phyloP scores from a whole-genome alignment of 2,329 filamentous ascomycete genomes.

The Pleurostoma richardsiae region DNA sequence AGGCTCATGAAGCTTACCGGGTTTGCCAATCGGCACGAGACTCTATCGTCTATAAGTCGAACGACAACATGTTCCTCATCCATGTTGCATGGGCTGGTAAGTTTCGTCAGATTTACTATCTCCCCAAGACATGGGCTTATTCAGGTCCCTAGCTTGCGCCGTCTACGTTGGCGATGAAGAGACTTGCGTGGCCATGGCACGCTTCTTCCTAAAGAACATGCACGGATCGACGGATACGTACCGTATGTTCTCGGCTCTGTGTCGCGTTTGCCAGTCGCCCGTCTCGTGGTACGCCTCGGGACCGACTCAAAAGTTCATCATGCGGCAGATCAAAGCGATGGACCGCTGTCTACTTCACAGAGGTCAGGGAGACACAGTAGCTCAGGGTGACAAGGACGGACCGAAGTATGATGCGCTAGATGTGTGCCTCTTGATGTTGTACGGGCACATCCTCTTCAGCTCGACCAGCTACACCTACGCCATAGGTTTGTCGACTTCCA shows the following conservation, averaged over 20 bases:
- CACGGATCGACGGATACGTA: conserved; percentile 78
- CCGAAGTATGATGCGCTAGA: conserved; percentile 47
- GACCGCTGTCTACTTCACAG: conserved; percentile 61
- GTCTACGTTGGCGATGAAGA: conserved; percentile 77
- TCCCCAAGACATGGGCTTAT: conserved; percentile 33
- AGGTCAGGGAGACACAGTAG: conserved; percentile 36
- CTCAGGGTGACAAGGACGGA: conserved; percentile 22
- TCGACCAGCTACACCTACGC: conserved; percentile 80
- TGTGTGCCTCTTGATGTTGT: conserved; percentile 77
- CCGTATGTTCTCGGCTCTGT: conserved; percentile 75
- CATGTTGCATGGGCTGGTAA: conserved; percentile 66
- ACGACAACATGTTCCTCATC: conserved; percentile 64
- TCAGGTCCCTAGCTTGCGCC: conserved; percentile 49
- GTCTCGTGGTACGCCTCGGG: conserved; percentile 74
- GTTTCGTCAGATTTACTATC: too few relatives aligned
- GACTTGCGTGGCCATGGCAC: conserved; percentile 64
- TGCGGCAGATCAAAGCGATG: conserved; percentile 86
- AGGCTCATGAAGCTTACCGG: conserved; percentile 69
- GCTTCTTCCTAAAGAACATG: conserved; percentile 80
- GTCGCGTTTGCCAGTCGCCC: conserved; percentile 68
- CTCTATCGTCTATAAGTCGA: conserved; percentile 74
- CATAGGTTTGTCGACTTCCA: conserved; percentile 21
- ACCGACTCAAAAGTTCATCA: conserved; percentile 82
- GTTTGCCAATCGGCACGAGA: conserved; percentile 73
- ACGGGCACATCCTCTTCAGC: conserved; percentile 83